Evolutionary conservation across 2,329 filamentous ascomycete species (phyloP), one percentile per base, ranked within the genome.

Genomic region (Byssochlamys sp.): DNA sequence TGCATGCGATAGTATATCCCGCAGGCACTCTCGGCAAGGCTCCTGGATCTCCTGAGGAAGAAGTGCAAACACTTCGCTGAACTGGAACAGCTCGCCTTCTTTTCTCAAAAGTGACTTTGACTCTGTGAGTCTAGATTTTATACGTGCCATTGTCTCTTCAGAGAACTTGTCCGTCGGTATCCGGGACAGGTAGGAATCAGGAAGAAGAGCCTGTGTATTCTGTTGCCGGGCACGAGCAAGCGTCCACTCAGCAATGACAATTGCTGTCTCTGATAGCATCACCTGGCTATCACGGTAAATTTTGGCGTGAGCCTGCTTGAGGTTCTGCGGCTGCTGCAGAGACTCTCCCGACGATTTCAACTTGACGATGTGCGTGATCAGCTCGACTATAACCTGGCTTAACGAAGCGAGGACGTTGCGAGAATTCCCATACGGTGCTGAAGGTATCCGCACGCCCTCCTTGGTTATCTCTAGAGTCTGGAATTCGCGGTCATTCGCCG

Each of bases 211-310:
- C 25, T 60, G 67, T 52, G 67, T 63, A n/a, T 55, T 51, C n/a
- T 67, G 64, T 25, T 65, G 60, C 24, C 68, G 67, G 1, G 75
- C 73, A 4, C 69, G 67, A 14, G 62, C 60, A 25, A 78, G 65
- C 2, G 70, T 69, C 70, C 73, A 77, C 31, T 70, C 67, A 14
- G 73, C 71, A 24, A 77, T 65, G 11, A 73, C 64, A 12, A 74
- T 61, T 1, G 75, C 75, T 27, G 71, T 68, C 59, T 74, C 67
- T 12, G 73, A 71, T 12, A 78, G 63, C 48, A 62, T 64, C 26
- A 75, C 69, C 54, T 75, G 75, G 31, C 72, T 71, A 35, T 76
- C 69, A 11, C 75, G 71, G 63, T 77, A 78, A 10, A 71, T 63
- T 39, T 75, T 71, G 27, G 73, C 74, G 60, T 73, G 69, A 1